phyloP scores from a whole-genome alignment of 1,139 yeast genomes.

The Diutina scorzettiae region DNA sequence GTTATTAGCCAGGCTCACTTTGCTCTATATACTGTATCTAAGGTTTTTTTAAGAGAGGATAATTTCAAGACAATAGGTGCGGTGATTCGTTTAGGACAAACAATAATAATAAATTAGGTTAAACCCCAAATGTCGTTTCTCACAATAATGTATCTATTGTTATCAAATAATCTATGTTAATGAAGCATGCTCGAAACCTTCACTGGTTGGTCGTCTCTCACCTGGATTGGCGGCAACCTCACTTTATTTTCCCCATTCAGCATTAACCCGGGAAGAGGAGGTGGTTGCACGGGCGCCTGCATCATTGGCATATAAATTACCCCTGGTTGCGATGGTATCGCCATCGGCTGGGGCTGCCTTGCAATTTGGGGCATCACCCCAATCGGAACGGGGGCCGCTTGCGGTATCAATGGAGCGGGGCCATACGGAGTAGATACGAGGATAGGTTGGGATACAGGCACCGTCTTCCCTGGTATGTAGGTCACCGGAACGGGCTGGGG shows the following conservation, averaged over 20 bases:
- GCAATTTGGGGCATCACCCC: background rate
- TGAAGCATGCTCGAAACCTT: constrained; percentile 1
- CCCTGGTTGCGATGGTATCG: background rate
- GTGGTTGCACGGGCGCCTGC: constrained; percentile 3
- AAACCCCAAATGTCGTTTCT: background rate
- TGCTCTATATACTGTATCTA: no score
- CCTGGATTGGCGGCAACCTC: constrained; percentile 2
- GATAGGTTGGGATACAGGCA: background rate
- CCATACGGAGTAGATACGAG: constrained; percentile 3
- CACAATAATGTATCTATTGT: no score
- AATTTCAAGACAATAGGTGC: no score
- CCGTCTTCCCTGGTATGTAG: background rate
- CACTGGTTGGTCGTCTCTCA: background rate
- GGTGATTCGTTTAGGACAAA: no score
- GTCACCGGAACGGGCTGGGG: background rate
- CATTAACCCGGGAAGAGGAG: background rate
- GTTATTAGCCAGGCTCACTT: no score
- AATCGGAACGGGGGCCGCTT: background rate
- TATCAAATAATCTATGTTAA: background rate
- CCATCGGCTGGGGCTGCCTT: background rate
- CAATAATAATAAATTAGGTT: background rate
- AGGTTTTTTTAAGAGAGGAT: no score
- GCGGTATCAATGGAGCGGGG: background rate
- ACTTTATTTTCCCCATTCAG: background rate
- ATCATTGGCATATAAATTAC: background rate